Evolutionary conservation across 2,329 filamentous ascomycete genomes (phyloP), one percentile per base, ranked within the genome.

Genomic region (Botrytis deweyae): DNA sequence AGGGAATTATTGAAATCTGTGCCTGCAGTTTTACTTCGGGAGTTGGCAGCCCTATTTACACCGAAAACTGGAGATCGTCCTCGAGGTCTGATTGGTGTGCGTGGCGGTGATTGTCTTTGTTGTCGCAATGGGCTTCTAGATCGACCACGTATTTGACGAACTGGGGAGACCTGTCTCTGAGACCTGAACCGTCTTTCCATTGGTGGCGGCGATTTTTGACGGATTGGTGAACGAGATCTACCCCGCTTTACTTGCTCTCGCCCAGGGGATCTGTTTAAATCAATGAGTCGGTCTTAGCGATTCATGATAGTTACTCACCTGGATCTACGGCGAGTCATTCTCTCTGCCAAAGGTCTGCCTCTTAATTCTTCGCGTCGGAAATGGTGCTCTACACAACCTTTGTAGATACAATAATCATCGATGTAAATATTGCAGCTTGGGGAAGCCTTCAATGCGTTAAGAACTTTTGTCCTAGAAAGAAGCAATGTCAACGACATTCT

Each of bases 351-450:
- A 3, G 73, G 64, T 55, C 76, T 72, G 16, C 70, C 72, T 73
- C 72, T 70, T 18, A 61, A 55, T 18, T 74, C 62, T 10, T 72
- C 36, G 12, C 46, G 70, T 20, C 74, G 55, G n/a, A 78, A 77
- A 55, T 76, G 70, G 46, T 64, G 72, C 64, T 77, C 76, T 22
- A 61, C 33, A 25, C 71, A 72, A n/a, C 78, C 78, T 22, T 66
- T 63, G 63, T 78, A 78, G 20, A 79, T 78, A 36, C 77, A 76
- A 29, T 74, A n/a, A 10, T 72, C 75, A 63, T 78, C 72, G 22
- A 78, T 59, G 42, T 40, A 76, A 22, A 79, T 79, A n/a, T 77
- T 74, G 36, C 73, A 74, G 14, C 74, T 77, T 12, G 77, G 77
- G n/a, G 73, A 75, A n/a, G 49, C 72, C 46, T 78, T 78, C 42